These are phyloP conservation scores for Climacium dendroides DNA, from an alignment of 225 moss, liverwort and hornwort genomes.

Conservation along the genomic window DNA sequence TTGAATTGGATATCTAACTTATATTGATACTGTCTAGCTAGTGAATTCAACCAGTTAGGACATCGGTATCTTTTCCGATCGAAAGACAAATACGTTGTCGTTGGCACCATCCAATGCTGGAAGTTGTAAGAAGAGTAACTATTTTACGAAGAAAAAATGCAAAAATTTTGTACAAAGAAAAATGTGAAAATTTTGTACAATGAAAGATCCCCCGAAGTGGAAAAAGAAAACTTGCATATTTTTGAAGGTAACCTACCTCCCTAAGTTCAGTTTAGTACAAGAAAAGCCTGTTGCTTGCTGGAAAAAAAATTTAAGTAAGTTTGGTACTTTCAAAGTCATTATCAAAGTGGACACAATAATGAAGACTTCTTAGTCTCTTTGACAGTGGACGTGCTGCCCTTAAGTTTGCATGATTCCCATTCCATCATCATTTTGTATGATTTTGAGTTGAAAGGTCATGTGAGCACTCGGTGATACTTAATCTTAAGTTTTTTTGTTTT, in stretches of 20 bases:
- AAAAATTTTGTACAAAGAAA: not conserved
- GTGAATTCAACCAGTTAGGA: not conserved
- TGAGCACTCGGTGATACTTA: too few species aligned
- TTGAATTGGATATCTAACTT: not conserved
- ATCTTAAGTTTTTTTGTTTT: too few species aligned
- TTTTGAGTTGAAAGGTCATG: not conserved
- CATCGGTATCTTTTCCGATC: not conserved
- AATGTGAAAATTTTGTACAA: not conserved
- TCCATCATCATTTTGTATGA: not conserved
- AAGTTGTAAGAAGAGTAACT: not conserved
- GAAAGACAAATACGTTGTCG: too few species aligned
- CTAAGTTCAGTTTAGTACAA: too few species aligned
- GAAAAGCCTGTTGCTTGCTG: not conserved
- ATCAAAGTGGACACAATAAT: constrained; percentile 3
- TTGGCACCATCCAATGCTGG: not conserved
- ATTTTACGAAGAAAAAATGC: too few species aligned
- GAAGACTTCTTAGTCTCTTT: not conserved
- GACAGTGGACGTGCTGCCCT: not conserved
- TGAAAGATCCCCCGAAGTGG: too few species aligned
- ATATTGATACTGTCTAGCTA: not conserved
- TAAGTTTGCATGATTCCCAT: constrained; percentile 3
- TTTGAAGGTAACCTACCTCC: not conserved
- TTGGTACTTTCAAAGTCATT: not conserved
- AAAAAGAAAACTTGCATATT: not conserved
- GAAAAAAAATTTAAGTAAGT: not conserved